Base-by-base conservation (phyloP, 2,329 filamentous ascomycete genomes). In the Elsinoe arachidis region DNA sequence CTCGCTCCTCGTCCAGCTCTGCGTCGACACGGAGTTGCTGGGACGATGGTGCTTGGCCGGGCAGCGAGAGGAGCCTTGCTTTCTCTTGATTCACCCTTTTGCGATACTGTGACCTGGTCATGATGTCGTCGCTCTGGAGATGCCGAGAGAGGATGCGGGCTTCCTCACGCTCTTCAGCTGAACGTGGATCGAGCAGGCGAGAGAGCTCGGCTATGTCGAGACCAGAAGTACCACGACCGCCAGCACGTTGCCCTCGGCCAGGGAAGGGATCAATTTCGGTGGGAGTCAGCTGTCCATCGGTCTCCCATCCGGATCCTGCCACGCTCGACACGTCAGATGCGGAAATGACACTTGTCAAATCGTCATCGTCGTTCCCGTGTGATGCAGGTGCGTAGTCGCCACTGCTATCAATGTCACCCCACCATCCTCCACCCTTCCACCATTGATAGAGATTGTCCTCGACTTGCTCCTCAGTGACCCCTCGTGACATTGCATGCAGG, bases 341-440 rank as follows among this genome's bases (percentile, higher is more conserved):
- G 0, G 89, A 90, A n/a, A 93, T 73, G 35, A 95, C 78, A 66
- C 91, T 96, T 0, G 90, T 95, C 33, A 47, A 26, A 7, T 80
- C 81, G 66, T 95, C 89, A 10, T 83, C 76, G 2, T 82, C 78
- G 26, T 30, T 30, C 5, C 26, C 26, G 3, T 74, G 68, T 10
- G 76, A 70, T 1, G 70, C 65, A 0, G 85, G 85, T 33, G 76
- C 70, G 69, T 91, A 97, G 61, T 92, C 87, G 26, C 87, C 88
- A 66, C 88, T 96, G 4, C 78, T 78, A 68, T 97, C 92, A 33
- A 85, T 78, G 14, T 85, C 84, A 1, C 92, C 91, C 84, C 90
- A 96, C 74, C 88, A 88, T 6, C 88, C 90, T 17, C 89, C 90
- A 56, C 79, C 77, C 55, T 87, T 83, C 87, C 90, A 97, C 82